phyloP scores from a whole-genome alignment of 345 rosid genomes.

The Anastatica hierochuntica region DNA sequence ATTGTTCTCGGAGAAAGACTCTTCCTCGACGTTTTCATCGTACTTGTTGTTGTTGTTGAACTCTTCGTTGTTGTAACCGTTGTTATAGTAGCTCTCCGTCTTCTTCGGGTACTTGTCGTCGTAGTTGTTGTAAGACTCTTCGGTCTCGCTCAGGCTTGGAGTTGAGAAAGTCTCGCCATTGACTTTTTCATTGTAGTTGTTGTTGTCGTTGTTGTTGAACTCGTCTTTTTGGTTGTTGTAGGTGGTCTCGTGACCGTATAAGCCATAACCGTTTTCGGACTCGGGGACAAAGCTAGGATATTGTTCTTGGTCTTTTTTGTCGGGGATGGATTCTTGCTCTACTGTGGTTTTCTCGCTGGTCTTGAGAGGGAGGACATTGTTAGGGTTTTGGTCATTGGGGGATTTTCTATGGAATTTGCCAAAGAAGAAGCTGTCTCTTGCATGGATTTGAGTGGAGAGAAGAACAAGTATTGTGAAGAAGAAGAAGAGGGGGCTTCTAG shows the following conservation, averaged over 20 bases:
- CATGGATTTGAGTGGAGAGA: slow-evolving; percentile 27
- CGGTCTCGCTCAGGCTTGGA: slow-evolving; percentile 23
- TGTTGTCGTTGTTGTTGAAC: slow-evolving; percentile 18
- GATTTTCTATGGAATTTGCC: slow-evolving; percentile 27
- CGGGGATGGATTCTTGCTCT: slow-evolving; percentile 14
- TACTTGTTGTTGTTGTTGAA: slow-evolving; percentile 13
- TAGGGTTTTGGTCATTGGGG: too few relatives aligned
- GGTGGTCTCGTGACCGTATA: slow-evolving; percentile 29
- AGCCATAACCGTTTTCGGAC: slow-evolving; percentile 27
- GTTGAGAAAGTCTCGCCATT: slow-evolving; percentile 18
- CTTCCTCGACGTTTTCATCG: slow-evolving; percentile 9
- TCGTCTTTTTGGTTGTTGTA: too few relatives aligned
- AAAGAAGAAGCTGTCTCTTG: slow-evolving; percentile 35
- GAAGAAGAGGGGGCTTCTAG: slow-evolving; percentile 19
- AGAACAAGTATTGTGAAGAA: slow-evolving; percentile 20
- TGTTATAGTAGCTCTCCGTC: slow-evolving; percentile 12
- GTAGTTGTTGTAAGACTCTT: slow-evolving; percentile 23
- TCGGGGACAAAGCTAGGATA: slow-evolving; percentile 27
- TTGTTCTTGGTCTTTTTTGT: slow-evolving; percentile 22
- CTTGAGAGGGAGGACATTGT: slow-evolving; percentile 16
- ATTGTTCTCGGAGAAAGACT: slow-evolving; percentile 10
- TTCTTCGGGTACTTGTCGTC: slow-evolving; percentile 20
- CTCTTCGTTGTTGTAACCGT: slow-evolving; percentile 15
- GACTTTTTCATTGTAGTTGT: slow-evolving; percentile 19
- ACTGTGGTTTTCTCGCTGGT: slow-evolving; percentile 21